A percentile compares a stretch with the other conserved stretches of the same genome.
Conservation (phyloP, 2,329 filamentous ascomycete genomes). For the Epichloe sibirici region DNA sequence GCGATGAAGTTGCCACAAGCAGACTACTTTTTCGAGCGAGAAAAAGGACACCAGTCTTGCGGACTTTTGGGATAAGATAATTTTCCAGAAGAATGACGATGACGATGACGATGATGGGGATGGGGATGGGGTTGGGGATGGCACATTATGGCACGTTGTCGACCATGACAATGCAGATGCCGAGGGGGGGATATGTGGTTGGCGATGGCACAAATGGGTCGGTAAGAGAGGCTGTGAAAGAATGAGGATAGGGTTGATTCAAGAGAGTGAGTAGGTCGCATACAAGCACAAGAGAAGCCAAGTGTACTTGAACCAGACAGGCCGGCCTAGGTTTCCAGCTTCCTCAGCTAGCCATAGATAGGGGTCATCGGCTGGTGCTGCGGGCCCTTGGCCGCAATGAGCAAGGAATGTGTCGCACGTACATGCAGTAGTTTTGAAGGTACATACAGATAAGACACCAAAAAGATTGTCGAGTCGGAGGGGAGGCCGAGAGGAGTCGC, state of each 20-base stretch:
- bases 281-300: neutral
- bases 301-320: neutral
- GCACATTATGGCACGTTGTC: neutral
- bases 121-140: neutral
- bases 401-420: constrained; percentile 4
- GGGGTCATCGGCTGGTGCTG: neutral
- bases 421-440: constrained; percentile 1
- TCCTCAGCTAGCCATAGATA: neutral
- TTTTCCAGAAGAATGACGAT: neutral
- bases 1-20: neutral
- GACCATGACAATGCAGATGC: neutral
- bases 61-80: neutral
- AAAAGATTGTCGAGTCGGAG: neutral
- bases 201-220: neutral
- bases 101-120: too few species aligned
- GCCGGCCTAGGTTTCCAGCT: neutral
- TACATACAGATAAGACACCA: neutral
- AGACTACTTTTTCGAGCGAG: neutral
- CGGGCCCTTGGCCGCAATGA: neutral
- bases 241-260: neutral
- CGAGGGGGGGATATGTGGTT: neutral
- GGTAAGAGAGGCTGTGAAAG: neutral
- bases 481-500: neutral
- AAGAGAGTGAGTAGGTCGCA: neutral
- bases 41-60: neutral